Conservation (phyloP, 495 filamentous ascomycete genomes). For the Durotheca rogersii region DNA sequence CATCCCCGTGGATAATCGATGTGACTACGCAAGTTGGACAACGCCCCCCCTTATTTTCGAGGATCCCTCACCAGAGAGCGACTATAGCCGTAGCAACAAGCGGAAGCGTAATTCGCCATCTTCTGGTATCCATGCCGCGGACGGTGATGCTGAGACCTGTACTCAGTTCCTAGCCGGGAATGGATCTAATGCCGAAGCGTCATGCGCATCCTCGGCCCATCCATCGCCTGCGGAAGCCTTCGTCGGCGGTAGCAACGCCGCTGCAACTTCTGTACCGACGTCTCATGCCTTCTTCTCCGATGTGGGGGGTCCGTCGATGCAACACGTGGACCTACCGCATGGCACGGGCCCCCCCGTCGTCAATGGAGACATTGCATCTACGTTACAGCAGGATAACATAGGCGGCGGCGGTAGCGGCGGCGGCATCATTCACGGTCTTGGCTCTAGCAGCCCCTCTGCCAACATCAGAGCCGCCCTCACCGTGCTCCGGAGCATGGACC, state of each 20-base stretch:
- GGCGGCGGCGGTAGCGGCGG: neutral
- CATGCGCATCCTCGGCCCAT: slow-evolving; percentile 2
- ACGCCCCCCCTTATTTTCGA: neutral
- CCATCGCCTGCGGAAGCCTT: slow-evolving; percentile 3
- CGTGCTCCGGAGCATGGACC: neutral
- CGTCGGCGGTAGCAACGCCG: too few relatives aligned
- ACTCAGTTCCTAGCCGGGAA: neutral
- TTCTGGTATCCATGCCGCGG: neutral
- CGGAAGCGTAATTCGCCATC: slow-evolving; percentile 14
- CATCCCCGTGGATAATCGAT: neutral
- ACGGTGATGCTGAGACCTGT: slow-evolving; percentile 2
- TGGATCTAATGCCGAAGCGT: neutral
- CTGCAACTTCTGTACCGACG: neutral
- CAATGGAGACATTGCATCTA: neutral
- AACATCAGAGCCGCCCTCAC: too few relatives aligned
- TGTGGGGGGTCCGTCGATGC: neutral
- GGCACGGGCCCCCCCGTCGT: slow-evolving; percentile 8
- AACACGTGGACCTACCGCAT: slow-evolving; percentile 3
- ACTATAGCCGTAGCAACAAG: slow-evolving; percentile 2
- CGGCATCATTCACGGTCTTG: too few relatives aligned
- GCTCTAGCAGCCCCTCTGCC: too few relatives aligned
- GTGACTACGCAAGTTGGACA: slow-evolving; percentile 14
- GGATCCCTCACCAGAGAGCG: neutral
- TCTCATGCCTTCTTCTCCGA: neutral
- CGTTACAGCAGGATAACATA: neutral